Evolutionary conservation across 208 protist genomes (phyloP), one percentile per base, ranked within the genome.

Genomic region (Leishmania tarentolae): DNA sequence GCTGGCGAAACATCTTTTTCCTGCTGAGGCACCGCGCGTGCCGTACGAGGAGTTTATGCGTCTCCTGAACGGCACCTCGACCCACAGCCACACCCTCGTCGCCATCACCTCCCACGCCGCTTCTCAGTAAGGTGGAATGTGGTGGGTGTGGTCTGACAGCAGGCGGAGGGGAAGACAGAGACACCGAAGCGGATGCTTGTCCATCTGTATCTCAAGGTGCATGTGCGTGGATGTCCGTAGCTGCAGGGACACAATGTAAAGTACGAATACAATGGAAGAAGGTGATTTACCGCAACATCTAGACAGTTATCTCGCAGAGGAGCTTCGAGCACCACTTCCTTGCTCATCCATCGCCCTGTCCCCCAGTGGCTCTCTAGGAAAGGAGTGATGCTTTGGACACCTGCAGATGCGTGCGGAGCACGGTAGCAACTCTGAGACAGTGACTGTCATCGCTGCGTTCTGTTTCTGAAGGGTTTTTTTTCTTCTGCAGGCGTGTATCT

Each of bases 41-140:
- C 87, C 89, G 21, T 90, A 92, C 53, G 92, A 97, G 79, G 96
- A 98, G 77, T 77, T 98, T 0, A 88, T 94, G 50, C 91, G 93
- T 37, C 79, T 98, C 0, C 86, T 98, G 40, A 96, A 98, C 75
- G 91, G 92, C 69, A 98, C 94, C 37, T 98, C 96, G 21, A 95
- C 84, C 35, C 88, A 96, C 63, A 73, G 87, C 7, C 92, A 94
- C 76, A 97, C 90, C 24, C 71, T 98, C 28, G 63, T 66, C 19
- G 83, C 93, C 17, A 98, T 98, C 65, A 84, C 90, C 15, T 77
- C 80, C 35, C 88, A 89, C 78, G 87, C 40, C 28, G 88, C 90
- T 2, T 70, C 75, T 3, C 94, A 92, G 82, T 78, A 78, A 52
- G 66, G 17, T 13, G 44, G n/a, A 37, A 13, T 59, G 15, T 5